Base-by-base conservation (phyloP, 139 green algal species). In the Chlorella ohadii region DNA sequence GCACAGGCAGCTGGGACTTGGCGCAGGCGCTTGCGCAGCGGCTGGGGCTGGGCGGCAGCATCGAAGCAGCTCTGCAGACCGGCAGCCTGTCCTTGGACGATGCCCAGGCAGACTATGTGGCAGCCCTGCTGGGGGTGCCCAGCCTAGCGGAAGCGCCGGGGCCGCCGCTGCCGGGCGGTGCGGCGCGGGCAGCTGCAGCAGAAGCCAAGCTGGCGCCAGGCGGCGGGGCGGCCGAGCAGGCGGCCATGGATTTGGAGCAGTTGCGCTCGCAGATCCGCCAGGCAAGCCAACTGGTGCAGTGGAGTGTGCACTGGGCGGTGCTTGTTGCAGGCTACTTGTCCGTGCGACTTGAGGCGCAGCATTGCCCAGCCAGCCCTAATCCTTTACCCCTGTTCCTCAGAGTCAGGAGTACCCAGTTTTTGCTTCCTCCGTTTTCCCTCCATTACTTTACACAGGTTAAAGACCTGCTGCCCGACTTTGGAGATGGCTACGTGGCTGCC, bases 381-480 rank as follows among this genome's bases (percentile, higher is more conserved):
- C n/a, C n/a, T n/a, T n/a, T n/a, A n/a, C n/a, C n/a, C n/a, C n/a
- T n/a, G n/a, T n/a, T n/a, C n/a, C n/a, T n/a, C n/a, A n/a, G n/a
- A n/a, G n/a, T n/a, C n/a, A n/a, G n/a, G n/a, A n/a, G n/a, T n/a
- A n/a, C n/a, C n/a, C n/a, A n/a, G n/a, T n/a, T n/a, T n/a, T n/a
- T n/a, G n/a, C n/a, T n/a, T n/a, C n/a, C n/a, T n/a, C n/a, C n/a
- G n/a, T n/a, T n/a, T n/a, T n/a, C n/a, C n/a, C n/a, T n/a, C n/a
- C n/a, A n/a, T n/a, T n/a, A n/a, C n/a, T n/a, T n/a, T n/a, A 16
- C 44, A 51, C 84, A 91, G 79, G 87, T 97, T 33, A 87, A 89
- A 39, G 94, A 97, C 17, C 44, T 97, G 68, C 87, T 97, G 41
- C 94, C 94, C 22, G 90, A 94, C 55, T 96, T 91, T 84, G 94